A percentile compares a stretch with the other conserved stretches of the same genome.
These are phyloP conservation scores for Dichomitus squalens DNA, from an alignment of 1,284 basidiomycete species.

Conservation along the genomic window DNA sequence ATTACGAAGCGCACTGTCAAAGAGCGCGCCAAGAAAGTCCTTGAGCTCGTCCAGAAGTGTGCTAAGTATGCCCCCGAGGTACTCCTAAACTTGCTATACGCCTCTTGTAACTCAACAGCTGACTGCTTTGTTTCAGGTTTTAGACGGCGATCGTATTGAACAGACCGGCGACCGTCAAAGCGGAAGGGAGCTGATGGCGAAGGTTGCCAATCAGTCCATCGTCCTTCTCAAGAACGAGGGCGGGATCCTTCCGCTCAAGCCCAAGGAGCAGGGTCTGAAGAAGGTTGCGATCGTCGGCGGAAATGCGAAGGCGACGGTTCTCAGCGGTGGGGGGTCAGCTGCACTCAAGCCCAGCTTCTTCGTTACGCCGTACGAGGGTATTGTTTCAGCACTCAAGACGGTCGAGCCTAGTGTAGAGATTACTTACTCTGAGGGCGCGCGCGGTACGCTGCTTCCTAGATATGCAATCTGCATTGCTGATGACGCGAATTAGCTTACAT, in stretches of 20 bases:
- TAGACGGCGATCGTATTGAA: conserved; percentile 70
- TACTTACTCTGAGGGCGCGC: conserved; percentile 64
- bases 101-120: too few species aligned
- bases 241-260: conserved; percentile 60
- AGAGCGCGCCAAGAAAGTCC: conserved; percentile 65
- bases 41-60: conserved; percentile 66
- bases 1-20: conserved; percentile 66
- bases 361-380: conserved; percentile 72
- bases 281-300: conserved; percentile 78
- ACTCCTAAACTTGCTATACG: conserved; percentile 9
- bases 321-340: conserved; percentile 79
- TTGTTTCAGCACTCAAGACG: conserved; percentile 51
- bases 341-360: conserved; percentile 74
- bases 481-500: conserved; percentile 48
- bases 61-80: conserved; percentile 65
- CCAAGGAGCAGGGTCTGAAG: conserved; percentile 45
- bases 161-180: conserved; percentile 60
- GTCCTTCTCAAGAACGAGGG: conserved; percentile 75
- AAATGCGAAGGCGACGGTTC: conserved; percentile 68
- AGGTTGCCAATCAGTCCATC: conserved; percentile 64
- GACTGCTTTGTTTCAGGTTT: conserved; percentile 40
- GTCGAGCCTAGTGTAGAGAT: conserved; percentile 49
- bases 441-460: conserved; percentile 41
- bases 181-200: conserved; percentile 63
- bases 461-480: not conserved